phyloP scores from a whole-genome alignment of 2,329 filamentous ascomycete species.

The Fusarium liriodendri region DNA sequence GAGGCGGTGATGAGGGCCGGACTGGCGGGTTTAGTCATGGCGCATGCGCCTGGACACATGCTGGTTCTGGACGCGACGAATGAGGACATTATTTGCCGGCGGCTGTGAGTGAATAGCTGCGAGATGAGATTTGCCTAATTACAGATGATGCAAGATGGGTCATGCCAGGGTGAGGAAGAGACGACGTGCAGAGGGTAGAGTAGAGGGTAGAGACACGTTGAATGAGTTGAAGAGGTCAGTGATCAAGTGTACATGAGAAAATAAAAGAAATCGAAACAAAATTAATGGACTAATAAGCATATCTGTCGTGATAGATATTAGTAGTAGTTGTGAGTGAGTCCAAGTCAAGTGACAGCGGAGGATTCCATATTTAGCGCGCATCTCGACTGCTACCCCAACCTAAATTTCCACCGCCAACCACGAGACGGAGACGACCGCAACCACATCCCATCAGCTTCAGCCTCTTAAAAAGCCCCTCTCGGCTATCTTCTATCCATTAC shows the following conservation, averaged over 20 bases:
- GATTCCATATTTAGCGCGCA: slow-evolving; percentile 29
- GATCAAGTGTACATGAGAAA: not conserved
- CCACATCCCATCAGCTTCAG: not conserved
- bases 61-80: slow-evolving; percentile 65
- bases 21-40: slow-evolving; percentile 67
- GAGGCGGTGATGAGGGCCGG: slow-evolving; percentile 69
- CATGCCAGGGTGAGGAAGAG: not conserved
- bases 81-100: slow-evolving; percentile 47
- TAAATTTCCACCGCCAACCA: slow-evolving; percentile 26
- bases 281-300: not conserved
- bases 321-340: slow-evolving; percentile 10
- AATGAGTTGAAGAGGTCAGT: not conserved
- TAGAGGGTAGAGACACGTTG: not conserved
- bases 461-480: not conserved
- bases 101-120: not conserved
- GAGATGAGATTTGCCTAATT: not conserved
- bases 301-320: not conserved
- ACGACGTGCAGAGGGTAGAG: not conserved
- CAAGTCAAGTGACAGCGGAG: slow-evolving; percentile 40
- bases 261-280: not conserved
- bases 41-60: slow-evolving; percentile 73
- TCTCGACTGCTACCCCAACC: slow-evolving; percentile 7
- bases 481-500: slow-evolving; percentile 5
- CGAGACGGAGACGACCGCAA: not conserved
- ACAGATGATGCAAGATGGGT: slow-evolving; percentile 1